phyloP scores from a whole-genome alignment of 1,284 basidiomycete species.

The Ustilago cynodontis region DNA sequence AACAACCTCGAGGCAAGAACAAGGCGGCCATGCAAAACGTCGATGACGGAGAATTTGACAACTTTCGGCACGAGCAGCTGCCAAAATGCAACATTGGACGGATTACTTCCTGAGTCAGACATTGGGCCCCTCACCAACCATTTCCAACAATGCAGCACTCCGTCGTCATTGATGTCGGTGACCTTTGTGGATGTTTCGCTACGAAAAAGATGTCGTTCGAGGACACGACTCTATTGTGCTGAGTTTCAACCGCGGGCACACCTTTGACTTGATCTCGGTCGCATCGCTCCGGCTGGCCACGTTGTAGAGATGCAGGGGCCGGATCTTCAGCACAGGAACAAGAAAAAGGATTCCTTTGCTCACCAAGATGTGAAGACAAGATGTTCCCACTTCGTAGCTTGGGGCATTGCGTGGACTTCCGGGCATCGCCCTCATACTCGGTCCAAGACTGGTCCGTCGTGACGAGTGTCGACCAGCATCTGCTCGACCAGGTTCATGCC shows the following conservation, averaged over 20 bases:
- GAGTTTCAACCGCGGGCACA: background rate
- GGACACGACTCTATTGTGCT: background rate
- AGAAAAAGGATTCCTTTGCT: background rate
- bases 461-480: too few relatives aligned
- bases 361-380: too few relatives aligned
- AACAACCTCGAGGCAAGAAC: too few relatives aligned
- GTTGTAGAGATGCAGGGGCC: background rate
- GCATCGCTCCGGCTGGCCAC: background rate
- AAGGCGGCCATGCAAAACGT: background rate
- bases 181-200: background rate
- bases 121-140: background rate
- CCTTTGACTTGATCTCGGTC: background rate
- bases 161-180: background rate
- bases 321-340: conserved; percentile 2
- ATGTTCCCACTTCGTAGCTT: background rate
- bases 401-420: too few relatives aligned
- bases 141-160: background rate
- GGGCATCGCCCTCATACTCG: too few relatives aligned
- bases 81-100: background rate
- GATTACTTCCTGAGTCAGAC: background rate
- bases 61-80: background rate
- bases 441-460: too few relatives aligned
- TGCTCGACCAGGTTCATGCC: too few relatives aligned
- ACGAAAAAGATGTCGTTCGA: background rate
- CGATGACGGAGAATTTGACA: background rate